Evolutionary conservation across 352 stramenopile species (phyloP).

Genomic region (Hyaloperonospora arabidopsidis): DNA sequence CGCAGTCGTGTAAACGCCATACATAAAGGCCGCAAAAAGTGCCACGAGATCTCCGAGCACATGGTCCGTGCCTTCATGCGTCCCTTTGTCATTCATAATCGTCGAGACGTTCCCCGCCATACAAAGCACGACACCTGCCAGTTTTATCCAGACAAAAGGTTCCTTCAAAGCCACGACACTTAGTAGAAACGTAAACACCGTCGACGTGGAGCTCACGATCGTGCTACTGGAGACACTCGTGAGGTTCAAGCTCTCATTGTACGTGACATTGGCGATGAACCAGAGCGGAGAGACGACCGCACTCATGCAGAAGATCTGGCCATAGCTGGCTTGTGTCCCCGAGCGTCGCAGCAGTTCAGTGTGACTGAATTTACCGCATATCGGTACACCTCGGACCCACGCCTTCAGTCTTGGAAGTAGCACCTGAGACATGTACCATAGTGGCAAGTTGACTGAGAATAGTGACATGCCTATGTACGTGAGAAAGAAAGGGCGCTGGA

Average conservation of each 20-base stretch:
- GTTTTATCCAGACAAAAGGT: constrained; percentile 70
- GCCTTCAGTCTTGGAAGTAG: constrained; percentile 30
- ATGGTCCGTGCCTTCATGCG: constrained; percentile 27
- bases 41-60: constrained; percentile 56
- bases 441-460: constrained; percentile 77
- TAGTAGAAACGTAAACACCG: constrained; percentile 91
- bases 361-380: constrained; percentile 34
- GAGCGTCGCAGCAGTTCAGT: constrained; percentile 26
- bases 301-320: constrained; percentile 41
- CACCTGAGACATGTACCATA: constrained; percentile 61
- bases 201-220: constrained; percentile 90
- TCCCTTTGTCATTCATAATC: constrained; percentile 57
- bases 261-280: constrained; percentile 92
- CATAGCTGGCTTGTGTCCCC: constrained; percentile 30
- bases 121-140: constrained; percentile 78
- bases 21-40: constrained; percentile 83
- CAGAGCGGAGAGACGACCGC: constrained; percentile 87
- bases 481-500: constrained; percentile 83
- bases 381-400: constrained; percentile 34
- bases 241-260: constrained; percentile 87
- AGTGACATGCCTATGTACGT: constrained; percentile 84
- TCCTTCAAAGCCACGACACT: constrained; percentile 77
- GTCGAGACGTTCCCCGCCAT: constrained; percentile 85
- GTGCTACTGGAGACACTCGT: constrained; percentile 93
- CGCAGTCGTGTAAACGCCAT: constrained; percentile 91